Conservation (phyloP, 1,284 basidiomycete species). For the Clitocybe nebularis region DNA sequence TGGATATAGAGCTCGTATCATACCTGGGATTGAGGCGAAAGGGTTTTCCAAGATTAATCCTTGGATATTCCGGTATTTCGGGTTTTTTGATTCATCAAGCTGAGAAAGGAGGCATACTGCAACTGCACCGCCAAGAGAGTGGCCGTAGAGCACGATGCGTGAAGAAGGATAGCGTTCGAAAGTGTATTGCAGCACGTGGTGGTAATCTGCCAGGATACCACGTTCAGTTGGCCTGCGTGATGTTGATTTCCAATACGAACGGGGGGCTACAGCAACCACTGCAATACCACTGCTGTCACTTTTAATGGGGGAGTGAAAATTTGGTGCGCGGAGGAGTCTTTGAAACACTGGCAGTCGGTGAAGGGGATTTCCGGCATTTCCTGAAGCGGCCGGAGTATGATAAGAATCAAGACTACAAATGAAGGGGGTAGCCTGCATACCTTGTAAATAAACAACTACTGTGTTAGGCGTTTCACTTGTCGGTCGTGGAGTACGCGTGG, state of each 20-base stretch:
- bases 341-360: constrained; percentile 44
- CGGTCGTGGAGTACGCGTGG: constrained; percentile 2
- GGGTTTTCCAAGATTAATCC: constrained; percentile 50
- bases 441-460: constrained; percentile 24
- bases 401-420: not conserved
- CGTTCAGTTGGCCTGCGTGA: constrained; percentile 31
- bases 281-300: constrained; percentile 7
- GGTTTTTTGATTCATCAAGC: constrained; percentile 3
- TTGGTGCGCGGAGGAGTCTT: constrained; percentile 20
- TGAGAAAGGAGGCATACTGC: constrained; percentile 35
- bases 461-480: constrained; percentile 7
- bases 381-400: constrained; percentile 19
- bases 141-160: constrained; percentile 41
- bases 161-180: constrained; percentile 27
- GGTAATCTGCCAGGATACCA: constrained; percentile 40
- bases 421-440: constrained; percentile 8
- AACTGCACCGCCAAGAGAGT: constrained; percentile 46
- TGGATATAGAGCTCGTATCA: constrained; percentile 47
- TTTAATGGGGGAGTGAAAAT: not conserved
- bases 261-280: constrained; percentile 27
- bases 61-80: constrained; percentile 19
- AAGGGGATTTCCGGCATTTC: constrained; percentile 50
- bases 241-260: constrained; percentile 27
- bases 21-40: constrained; percentile 44
- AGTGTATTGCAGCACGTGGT: constrained; percentile 28